Evolutionary conservation across 2,329 filamentous ascomycete genomes (phyloP).

Genomic region (Dendrostoma leiphaemia): DNA sequence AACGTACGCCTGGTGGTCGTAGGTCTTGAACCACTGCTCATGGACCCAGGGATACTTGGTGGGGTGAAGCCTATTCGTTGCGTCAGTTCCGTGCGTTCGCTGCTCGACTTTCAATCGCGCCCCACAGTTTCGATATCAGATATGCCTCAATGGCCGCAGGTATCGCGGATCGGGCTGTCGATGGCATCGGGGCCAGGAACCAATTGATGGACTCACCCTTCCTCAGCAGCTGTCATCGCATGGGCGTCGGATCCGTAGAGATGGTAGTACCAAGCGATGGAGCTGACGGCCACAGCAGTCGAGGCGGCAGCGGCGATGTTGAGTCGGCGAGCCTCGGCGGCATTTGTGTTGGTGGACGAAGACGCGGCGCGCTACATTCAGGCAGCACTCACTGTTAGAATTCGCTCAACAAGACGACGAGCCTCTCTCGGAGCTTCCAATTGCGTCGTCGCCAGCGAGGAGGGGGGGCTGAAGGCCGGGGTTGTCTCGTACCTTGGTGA

Average conservation of each 20-base stretch:
- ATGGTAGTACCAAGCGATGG: conserved; percentile 96
- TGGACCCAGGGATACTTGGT: conserved; percentile 96
- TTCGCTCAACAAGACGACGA: too few relatives aligned
- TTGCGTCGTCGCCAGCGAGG: neutral
- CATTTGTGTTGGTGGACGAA: conserved; percentile 69
- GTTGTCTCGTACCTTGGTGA: conserved; percentile 63
- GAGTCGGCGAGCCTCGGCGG: conserved; percentile 62
- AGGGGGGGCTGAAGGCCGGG: neutral
- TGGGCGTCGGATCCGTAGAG: conserved; percentile 85
- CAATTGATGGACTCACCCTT: conserved; percentile 75
- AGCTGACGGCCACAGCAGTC: conserved; percentile 81
- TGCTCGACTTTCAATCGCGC: neutral
- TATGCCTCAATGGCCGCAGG: conserved; percentile 14
- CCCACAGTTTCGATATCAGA: conserved; percentile 19
- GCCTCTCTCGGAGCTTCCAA: too few relatives aligned
- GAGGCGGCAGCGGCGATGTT: conserved; percentile 86
- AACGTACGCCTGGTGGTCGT: conserved; percentile 92
- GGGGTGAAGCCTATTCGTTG: conserved; percentile 72
- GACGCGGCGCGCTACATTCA: conserved; percentile 61
- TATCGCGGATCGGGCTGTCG: neutral
- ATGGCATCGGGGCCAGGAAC: neutral
- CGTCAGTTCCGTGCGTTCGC: conserved; percentile 27
- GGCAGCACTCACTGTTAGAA: too few relatives aligned
- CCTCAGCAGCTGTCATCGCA: conserved; percentile 91
- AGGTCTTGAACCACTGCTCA: conserved; percentile 87